Percentiles rank a stretch among this genome's conserved stretches.
Conservation (phyloP, 1,284 basidiomycete species). For the Ustilago cynodontis region DNA sequence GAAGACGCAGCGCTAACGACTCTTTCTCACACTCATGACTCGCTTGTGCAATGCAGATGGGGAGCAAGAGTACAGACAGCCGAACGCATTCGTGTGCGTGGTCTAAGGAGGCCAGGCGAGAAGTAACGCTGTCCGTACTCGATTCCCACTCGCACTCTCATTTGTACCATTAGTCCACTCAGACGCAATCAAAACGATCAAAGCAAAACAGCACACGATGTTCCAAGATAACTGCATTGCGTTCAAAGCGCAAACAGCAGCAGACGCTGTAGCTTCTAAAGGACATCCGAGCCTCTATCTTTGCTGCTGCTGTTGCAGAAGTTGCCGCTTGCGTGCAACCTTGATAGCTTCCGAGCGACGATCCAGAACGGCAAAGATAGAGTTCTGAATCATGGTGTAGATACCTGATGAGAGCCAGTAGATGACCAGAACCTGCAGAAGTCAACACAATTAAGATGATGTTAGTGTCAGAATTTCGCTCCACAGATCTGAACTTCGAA, state of each 20-base stretch:
- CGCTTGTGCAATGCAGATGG: conserved; percentile 57
- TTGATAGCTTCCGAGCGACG: conserved; percentile 47
- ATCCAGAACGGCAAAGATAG: conserved; percentile 73
- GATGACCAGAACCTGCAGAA: conserved; percentile 78
- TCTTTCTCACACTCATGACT: neutral
- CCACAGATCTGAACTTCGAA: neutral
- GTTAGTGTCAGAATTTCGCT: neutral
- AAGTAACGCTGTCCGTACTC: conserved; percentile 30
- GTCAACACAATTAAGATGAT: neutral
- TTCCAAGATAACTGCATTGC: neutral
- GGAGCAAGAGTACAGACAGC: conserved; percentile 77
- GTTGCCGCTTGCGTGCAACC: conserved; percentile 30
- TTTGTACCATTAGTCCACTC: conserved; percentile 23
- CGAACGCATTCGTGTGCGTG: conserved; percentile 72
- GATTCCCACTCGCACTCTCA: conserved; percentile 1
- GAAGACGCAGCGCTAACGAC: neutral
- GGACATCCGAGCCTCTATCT: neutral
- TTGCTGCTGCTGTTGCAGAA: conserved; percentile 29
- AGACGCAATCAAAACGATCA: neutral
- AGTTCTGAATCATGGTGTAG: conserved; percentile 83
- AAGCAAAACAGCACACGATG: neutral
- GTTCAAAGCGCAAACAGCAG: neutral
- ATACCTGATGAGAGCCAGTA: conserved; percentile 87
- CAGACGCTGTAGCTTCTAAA: neutral
- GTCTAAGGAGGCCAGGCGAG: conserved; percentile 61